Evolutionary conservation across 495 filamentous ascomycete species (phyloP).

Genomic region (Aspergillus affinis): DNA sequence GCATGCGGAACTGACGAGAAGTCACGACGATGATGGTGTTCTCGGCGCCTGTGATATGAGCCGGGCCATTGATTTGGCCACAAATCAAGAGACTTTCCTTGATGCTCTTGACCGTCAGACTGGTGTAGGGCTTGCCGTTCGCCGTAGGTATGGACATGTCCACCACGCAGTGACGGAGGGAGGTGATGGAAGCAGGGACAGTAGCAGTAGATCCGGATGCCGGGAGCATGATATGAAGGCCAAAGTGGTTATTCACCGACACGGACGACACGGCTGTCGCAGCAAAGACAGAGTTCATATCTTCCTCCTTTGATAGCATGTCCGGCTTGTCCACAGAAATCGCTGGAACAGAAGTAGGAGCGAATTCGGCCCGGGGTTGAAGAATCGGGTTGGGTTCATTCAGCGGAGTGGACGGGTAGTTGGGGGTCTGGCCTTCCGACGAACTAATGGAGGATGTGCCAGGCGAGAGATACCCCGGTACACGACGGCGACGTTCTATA

Average conservation of each 20-base stretch:
- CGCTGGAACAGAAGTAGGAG: slow-evolving; percentile 39
- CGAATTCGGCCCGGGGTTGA: slow-evolving; percentile 33
- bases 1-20: slow-evolving; percentile 85
- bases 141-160: slow-evolving; percentile 71
- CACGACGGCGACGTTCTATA: slow-evolving; percentile 40
- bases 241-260: slow-evolving; percentile 59
- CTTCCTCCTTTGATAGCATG: slow-evolving; percentile 17
- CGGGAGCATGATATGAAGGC: slow-evolving; percentile 68
- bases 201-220: slow-evolving; percentile 63
- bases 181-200: slow-evolving; percentile 69
- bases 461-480: slow-evolving; percentile 44
- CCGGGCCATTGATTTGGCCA: slow-evolving; percentile 73
- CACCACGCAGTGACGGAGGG: slow-evolving; percentile 70
- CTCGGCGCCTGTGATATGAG: slow-evolving; percentile 74
- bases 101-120: slow-evolving; percentile 70
- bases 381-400: slow-evolving; percentile 44
- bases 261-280: slow-evolving; percentile 51
- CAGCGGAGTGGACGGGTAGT: slow-evolving; percentile 50
- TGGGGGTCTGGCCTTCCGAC: slow-evolving; percentile 52
- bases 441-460: slow-evolving; percentile 49
- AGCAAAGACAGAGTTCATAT: slow-evolving; percentile 25
- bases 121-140: slow-evolving; percentile 66
- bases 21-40: slow-evolving; percentile 73
- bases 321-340: slow-evolving; percentile 20
- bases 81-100: slow-evolving; percentile 68